Percentiles rank a stretch among this genome's conserved stretches.
These are phyloP conservation scores for Cardamine resedifolia DNA, from an alignment of 345 rosid genomes.

Conservation along the genomic window DNA sequence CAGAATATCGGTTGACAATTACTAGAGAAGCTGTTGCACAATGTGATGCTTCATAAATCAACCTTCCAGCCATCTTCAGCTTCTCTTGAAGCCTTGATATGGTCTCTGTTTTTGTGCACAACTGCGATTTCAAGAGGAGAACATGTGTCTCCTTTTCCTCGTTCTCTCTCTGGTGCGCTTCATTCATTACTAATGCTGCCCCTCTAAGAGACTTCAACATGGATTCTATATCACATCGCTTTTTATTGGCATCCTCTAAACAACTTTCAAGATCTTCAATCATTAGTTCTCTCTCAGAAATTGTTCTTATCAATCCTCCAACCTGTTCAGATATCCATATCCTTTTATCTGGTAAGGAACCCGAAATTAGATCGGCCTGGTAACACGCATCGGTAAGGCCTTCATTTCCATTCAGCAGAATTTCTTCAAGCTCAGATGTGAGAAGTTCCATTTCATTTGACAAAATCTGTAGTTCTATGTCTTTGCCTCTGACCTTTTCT, in stretches of 20 bases:
- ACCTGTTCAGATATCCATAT: constrained; percentile 87
- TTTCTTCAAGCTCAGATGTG: constrained; percentile 67
- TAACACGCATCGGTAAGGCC: constrained; percentile 62
- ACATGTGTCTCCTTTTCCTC: constrained; percentile 68
- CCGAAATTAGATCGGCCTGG: constrained; percentile 67
- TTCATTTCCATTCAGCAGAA: constrained; percentile 68
- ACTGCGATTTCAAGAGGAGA: constrained; percentile 53
- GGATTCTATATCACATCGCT: constrained; percentile 65
- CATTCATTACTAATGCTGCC: constrained; percentile 77
- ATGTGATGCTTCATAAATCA: constrained; percentile 48
- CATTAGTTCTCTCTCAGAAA: constrained; percentile 69
- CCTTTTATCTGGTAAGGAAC: constrained; percentile 71
- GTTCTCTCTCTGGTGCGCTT: constrained; percentile 84
- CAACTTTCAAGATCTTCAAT: constrained; percentile 81
- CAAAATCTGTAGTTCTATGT: constrained; percentile 50
- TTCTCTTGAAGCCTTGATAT: constrained; percentile 54
- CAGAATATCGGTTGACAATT: constrained; percentile 67
- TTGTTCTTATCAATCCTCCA: constrained; percentile 55
- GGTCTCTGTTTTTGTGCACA: constrained; percentile 48
- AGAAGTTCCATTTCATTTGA: constrained; percentile 78
- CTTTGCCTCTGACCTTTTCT: constrained; percentile 59
- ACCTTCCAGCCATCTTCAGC: constrained; percentile 54
- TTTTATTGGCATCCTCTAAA: constrained; percentile 78
- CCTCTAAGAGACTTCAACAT: constrained; percentile 86
- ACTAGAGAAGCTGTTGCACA: constrained; percentile 83